Evolutionary conservation across 2,329 filamentous ascomycete genomes (phyloP), one percentile per base, ranked within the genome.

Genomic region (Neophaeococcomyces mojaviensis): DNA sequence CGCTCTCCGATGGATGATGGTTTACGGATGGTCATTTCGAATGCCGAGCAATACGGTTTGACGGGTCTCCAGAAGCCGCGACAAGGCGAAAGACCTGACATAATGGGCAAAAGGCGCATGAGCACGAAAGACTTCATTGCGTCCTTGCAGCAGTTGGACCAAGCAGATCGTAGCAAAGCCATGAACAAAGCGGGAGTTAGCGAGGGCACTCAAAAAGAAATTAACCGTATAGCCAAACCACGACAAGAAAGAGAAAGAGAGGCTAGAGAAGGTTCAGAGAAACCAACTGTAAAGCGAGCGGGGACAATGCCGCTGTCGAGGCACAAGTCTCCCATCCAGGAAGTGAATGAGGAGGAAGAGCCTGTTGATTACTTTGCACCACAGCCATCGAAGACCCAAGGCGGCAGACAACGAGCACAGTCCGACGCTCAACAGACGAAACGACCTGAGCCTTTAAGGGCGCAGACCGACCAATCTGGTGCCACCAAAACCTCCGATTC

Each of bases 111-210:
- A 30, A 69, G 72, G 15, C 70, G 79, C 35, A 78, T 82, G 76
- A 79, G 72, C 64, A 82, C 81, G 56, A 66, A 72, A 3, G 78
- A 83, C 50, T 83, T 83, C 58, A 80, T 82, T 57, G 65, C 74
- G 48, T 74, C 81, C 55, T 78, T 83, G 61, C 72, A 76, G 47
- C 65, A 71, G 16, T 67, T 82, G 59, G 78, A 81, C 18, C 35
- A 31, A 30, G 13, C 35, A 13, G 36, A 10, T 37, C 41, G 41
- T n/a, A 32, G 36, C 22, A 13, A 26, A 16, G 32, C 12, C 6
- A 44, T 44, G 41, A 44, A 30, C 33, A 20, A 37, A 26, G 41
- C 41, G 16, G 41, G 41, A 37, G 33, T 44, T 30, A 33, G 22
- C 12, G 16, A 34, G 13, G 19, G 28, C 32, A 34, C 10, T 15